Evolutionary conservation across 2,329 filamentous ascomycete species (phyloP), one percentile per base, ranked within the genome.

Genomic region (Rhynchosporium graminicola): DNA sequence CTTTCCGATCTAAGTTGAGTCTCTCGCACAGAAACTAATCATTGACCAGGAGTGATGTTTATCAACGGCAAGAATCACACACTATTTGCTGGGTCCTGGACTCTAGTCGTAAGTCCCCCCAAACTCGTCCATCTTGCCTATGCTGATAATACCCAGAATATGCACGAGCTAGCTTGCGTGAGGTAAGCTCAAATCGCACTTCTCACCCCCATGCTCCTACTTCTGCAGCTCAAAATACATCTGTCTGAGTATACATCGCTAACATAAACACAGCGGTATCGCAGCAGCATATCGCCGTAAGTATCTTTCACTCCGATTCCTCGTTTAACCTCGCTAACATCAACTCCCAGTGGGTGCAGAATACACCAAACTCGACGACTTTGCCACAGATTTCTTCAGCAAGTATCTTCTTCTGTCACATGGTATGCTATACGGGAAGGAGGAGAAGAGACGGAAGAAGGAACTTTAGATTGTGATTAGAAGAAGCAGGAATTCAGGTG

Each of bases 121-220:
- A 28, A 4, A 10, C 43, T 33, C 15, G 13, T n/a, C 28, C n/a
- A 40, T 13, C 20, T 46, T 36, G 2, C n/a, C 9, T 2, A 38
- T 29, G 43, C 51, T 10, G 57, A 61, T 3, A 26, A 7, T 2
- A 20, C 54, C 40, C 62, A 83, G 83, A 87, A 87, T 66, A 85
- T 86, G 69, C 85, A 91, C 68, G 88, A 91, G 70, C 79, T 89
- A 9, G 89, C 88, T 1, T 86, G 87, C 61, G 86, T 91, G 20
- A 52, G 61, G 61, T 57, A 33, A 51, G 59, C 15, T 7, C 7
- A 40, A 40, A 40, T 3, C 7, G 7, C 7, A 40, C 12, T 40
- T 40, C 12, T 40, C 36, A 7, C 7, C 36, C 36, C 2, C 36
- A 12, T 12, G 7, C 7, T 8, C 36, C 36, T 43, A 43, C 40